Percentiles rank a stretch among this genome's conserved stretches.
Evolutionary conservation across 108 stramenopile species (phyloP).

Genomic region (Skeletonema grethae): DNA sequence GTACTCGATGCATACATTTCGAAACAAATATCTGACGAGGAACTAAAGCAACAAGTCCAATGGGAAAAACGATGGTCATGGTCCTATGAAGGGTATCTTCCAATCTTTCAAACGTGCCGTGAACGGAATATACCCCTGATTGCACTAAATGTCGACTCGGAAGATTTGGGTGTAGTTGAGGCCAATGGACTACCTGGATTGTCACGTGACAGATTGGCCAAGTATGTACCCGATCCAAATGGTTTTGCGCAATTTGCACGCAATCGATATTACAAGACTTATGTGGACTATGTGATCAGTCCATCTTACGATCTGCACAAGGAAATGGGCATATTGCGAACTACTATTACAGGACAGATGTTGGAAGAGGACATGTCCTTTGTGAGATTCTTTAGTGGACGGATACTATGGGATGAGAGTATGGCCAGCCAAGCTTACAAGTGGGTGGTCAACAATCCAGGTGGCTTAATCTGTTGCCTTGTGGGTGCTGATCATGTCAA

Average conservation of each 20-base stretch:
- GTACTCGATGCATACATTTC: slow-evolving; percentile 62
- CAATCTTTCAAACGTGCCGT: slow-evolving; percentile 58
- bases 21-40: slow-evolving; percentile 43
- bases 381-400: slow-evolving; percentile 66
- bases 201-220: slow-evolving; percentile 26
- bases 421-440: slow-evolving; percentile 66
- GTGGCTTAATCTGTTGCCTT: slow-evolving; percentile 65
- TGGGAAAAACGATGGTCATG: slow-evolving; percentile 78
- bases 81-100: slow-evolving; percentile 67
- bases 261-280: slow-evolving; percentile 48
- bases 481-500: slow-evolving; percentile 85
- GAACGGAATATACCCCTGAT: slow-evolving; percentile 56
- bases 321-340: slow-evolving; percentile 59
- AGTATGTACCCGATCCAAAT: slow-evolving; percentile 63
- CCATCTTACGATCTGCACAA: slow-evolving; percentile 70
- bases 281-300: slow-evolving; percentile 69
- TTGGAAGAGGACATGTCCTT: slow-evolving; percentile 71
- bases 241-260: slow-evolving; percentile 66
- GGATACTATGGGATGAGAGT: slow-evolving; percentile 82
- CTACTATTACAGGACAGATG: slow-evolving; percentile 62
- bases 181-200: slow-evolving; percentile 60
- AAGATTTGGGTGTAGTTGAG: slow-evolving; percentile 70
- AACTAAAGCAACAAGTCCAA: slow-evolving; percentile 53
- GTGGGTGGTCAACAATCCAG: slow-evolving; percentile 57
- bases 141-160: slow-evolving; percentile 77